These are phyloP conservation scores for Volvox africanus DNA, from an alignment of 139 green algal genomes.

Conservation along the genomic window DNA sequence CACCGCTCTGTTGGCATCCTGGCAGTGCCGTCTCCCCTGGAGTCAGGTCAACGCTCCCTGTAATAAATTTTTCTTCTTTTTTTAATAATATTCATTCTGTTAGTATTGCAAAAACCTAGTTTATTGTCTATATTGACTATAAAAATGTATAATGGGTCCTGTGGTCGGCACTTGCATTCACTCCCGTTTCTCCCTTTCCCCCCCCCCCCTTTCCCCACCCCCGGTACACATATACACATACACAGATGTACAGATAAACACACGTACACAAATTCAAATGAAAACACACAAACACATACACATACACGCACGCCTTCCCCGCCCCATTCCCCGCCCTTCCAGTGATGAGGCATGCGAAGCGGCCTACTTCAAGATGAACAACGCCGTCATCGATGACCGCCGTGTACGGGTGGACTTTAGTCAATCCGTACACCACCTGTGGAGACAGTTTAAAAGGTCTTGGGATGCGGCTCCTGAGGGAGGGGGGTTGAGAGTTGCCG, in stretches of 20 bases:
- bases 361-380: slow-evolving; percentile 99
- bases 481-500: no score
- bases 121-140: no score
- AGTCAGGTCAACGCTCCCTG: no score
- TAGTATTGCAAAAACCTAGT: no score
- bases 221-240: not conserved
- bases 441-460: slow-evolving; percentile 89
- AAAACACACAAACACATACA: not conserved
- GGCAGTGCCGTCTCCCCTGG: no score
- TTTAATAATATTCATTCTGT: no score
- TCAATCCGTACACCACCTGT: slow-evolving; percentile 94
- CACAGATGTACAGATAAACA: not conserved
- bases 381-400: slow-evolving; percentile 97
- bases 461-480: not conserved
- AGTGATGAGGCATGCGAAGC: slow-evolving; percentile 87
- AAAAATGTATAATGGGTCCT: no score
- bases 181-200: not conserved
- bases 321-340: not conserved
- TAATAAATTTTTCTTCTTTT: no score
- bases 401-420: slow-evolving; percentile 92
- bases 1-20: no score
- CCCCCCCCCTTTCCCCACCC: not conserved
- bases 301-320: not conserved
- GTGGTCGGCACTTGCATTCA: no score
- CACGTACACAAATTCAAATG: not conserved